Evolutionary conservation across 257 asterid species (phyloP).

Genomic region (Solanum raphanifolium): DNA sequence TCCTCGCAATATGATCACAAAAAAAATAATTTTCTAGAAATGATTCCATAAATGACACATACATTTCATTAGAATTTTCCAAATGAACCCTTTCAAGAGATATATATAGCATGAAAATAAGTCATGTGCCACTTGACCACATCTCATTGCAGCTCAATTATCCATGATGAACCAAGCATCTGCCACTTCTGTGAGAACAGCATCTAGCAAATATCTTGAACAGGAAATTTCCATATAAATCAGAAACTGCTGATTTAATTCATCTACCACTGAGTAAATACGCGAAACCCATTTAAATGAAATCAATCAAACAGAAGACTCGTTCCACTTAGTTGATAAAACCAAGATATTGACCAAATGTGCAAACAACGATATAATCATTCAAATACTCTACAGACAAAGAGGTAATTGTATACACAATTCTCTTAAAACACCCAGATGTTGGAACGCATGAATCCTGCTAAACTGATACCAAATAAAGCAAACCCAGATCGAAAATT

Average conservation of each 20-base stretch:
- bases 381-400: not conserved
- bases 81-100: not conserved
- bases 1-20: not conserved
- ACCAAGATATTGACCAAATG: not conserved
- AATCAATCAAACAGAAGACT: conserved; percentile 15
- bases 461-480: not conserved
- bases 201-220: not conserved
- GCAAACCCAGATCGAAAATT: conserved; percentile 1
- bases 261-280: conserved; percentile 8
- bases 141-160: not conserved
- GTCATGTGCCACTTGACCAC: not conserved
- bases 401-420: not conserved
- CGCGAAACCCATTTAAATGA: not conserved
- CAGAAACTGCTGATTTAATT: not conserved
- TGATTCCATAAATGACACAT: not conserved
- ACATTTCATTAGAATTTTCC: not conserved
- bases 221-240: not conserved
- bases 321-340: not conserved
- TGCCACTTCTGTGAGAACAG: not conserved
- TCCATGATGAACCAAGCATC: not conserved
- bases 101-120: not conserved
- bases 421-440: not conserved
- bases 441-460: not conserved
- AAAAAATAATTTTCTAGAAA: not conserved
- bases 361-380: not conserved